These are phyloP conservation scores for Ramaria sp. DNA, from an alignment of 768 basidiomycete species.

Conservation along the genomic window DNA sequence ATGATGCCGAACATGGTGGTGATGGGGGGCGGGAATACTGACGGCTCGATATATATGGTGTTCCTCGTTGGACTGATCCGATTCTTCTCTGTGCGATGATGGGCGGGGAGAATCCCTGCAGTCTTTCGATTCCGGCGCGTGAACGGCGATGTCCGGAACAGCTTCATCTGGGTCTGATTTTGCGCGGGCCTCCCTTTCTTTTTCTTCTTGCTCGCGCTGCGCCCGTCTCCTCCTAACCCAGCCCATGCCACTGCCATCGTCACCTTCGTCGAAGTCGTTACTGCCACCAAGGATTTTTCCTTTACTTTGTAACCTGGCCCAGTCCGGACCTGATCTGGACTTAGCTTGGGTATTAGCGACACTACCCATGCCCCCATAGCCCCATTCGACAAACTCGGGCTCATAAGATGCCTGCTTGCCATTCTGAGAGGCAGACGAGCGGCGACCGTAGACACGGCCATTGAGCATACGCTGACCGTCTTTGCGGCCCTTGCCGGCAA, in stretches of 20 bases:
- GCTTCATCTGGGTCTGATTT: conserved; percentile 21
- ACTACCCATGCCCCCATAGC: conserved; percentile 77
- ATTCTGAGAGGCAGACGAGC: conserved; percentile 3
- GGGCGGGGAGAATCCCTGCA: conserved; percentile 8
- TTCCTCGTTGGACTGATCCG: not conserved
- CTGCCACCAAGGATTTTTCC: conserved; percentile 13
- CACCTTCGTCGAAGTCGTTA: conserved; percentile 34
- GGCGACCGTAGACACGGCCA: conserved; percentile 66
- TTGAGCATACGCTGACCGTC: conserved; percentile 64
- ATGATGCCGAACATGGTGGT: conserved; percentile 15
- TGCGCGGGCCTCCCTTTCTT: conserved; percentile 30
- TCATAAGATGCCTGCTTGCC: conserved; percentile 33
- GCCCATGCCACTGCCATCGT: conserved; percentile 80
- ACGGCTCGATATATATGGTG: conserved; percentile 24
- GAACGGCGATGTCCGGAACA: conserved; percentile 9
- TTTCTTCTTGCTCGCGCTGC: conserved; percentile 40
- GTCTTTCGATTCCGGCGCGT: conserved; percentile 8
- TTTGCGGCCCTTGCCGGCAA: conserved; percentile 7
- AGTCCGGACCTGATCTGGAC: conserved; percentile 25
- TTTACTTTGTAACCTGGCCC: conserved; percentile 26
- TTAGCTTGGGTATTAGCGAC: conserved; percentile 19
- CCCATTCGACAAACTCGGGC: conserved; percentile 89
- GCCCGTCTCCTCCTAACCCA: conserved; percentile 66
- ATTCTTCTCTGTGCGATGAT: not conserved
- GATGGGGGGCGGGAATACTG: conserved; percentile 25